Conservation (phyloP, 2,329 filamentous ascomycete genomes). For the Stemphylium beticola region DNA sequence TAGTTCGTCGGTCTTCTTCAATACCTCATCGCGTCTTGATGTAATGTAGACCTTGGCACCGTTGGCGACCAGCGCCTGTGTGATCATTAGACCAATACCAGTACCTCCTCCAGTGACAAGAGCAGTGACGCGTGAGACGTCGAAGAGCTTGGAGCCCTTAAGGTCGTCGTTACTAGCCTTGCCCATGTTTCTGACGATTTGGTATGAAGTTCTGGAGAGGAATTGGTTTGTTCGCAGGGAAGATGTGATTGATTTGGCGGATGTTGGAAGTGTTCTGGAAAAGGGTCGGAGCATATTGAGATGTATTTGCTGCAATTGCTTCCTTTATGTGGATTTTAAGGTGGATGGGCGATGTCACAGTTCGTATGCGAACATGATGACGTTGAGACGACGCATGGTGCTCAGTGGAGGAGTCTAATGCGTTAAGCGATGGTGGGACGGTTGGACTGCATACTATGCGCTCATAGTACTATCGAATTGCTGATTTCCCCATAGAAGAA, state of each 20-base stretch:
- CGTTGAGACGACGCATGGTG: conserved; percentile 31
- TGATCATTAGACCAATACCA: conserved; percentile 67
- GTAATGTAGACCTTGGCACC: conserved; percentile 60
- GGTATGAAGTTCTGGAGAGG: conserved; percentile 23
- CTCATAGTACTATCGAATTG: background rate
- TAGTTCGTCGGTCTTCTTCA: conserved; percentile 54
- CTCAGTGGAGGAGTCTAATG: conserved; percentile 6
- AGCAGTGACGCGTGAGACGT: conserved; percentile 54
- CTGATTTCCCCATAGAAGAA: background rate
- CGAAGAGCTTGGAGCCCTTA: conserved; percentile 52
- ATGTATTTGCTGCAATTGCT: background rate
- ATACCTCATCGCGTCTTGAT: conserved; percentile 38
- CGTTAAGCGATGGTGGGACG: conserved; percentile 1
- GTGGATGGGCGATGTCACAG: conserved; percentile 16
- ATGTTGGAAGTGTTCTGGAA: conserved; percentile 20
- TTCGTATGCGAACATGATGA: conserved; percentile 38
- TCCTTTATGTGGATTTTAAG: conserved; percentile 19
- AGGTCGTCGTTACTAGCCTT: conserved; percentile 50
- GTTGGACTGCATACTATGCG: conserved; percentile 3
- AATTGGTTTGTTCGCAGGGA: conserved; percentile 15
- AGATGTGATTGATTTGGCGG: conserved; percentile 7
- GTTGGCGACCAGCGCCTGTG: conserved; percentile 67
- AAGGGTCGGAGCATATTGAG: conserved; percentile 43
- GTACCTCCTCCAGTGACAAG: conserved; percentile 56
- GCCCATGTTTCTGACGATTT: conserved; percentile 41